A percentile compares a stretch with the other conserved stretches of the same genome.
These are phyloP conservation scores for Tulasnella sp. DNA, from an alignment of 768 basidiomycete species.

Conservation along the genomic window DNA sequence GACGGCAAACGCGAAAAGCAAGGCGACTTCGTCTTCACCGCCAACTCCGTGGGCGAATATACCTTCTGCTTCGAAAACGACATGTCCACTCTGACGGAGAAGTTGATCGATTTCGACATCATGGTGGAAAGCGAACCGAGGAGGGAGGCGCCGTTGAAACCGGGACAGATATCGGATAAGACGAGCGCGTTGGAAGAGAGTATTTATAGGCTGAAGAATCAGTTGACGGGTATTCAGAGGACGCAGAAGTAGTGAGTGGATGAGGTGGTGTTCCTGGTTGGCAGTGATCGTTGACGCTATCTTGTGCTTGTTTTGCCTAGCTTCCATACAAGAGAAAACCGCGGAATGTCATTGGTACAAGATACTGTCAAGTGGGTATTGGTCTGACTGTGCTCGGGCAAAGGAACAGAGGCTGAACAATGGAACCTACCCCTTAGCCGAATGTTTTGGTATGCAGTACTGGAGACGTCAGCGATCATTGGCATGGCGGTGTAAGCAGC, in stretches of 20 bases:
- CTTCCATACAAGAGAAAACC: slow-evolving; percentile 89
- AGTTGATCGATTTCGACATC: slow-evolving; percentile 91
- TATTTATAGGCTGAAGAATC: slow-evolving; percentile 79
- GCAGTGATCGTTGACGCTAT: background rate
- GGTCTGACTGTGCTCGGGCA: background rate
- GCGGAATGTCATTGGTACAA: slow-evolving; percentile 87
- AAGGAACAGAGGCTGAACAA: slow-evolving; percentile 14
- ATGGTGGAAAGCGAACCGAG: slow-evolving; percentile 98
- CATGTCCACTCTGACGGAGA: slow-evolving; percentile 89
- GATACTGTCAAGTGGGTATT: slow-evolving; percentile 70
- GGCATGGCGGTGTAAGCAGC: slow-evolving; percentile 76
- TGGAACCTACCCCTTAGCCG: slow-evolving; percentile 42
- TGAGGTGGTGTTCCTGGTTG: background rate
- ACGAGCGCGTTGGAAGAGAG: slow-evolving; percentile 92
- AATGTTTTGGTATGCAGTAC: slow-evolving; percentile 86
- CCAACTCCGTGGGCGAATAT: slow-evolving; percentile 83
- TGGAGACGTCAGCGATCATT: slow-evolving; percentile 70
- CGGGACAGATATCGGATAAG: slow-evolving; percentile 83
- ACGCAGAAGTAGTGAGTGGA: slow-evolving; percentile 83
- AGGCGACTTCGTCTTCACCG: slow-evolving; percentile 95
- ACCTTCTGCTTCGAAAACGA: slow-evolving; percentile 98
- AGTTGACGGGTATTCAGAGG: slow-evolving; percentile 82
- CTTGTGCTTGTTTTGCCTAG: slow-evolving; percentile 35
- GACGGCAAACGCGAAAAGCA: slow-evolving; percentile 85
- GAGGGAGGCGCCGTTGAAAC: slow-evolving; percentile 78